These are phyloP conservation scores for Myochromella boudieri DNA, from an alignment of 768 basidiomycete species.

Conservation along the genomic window DNA sequence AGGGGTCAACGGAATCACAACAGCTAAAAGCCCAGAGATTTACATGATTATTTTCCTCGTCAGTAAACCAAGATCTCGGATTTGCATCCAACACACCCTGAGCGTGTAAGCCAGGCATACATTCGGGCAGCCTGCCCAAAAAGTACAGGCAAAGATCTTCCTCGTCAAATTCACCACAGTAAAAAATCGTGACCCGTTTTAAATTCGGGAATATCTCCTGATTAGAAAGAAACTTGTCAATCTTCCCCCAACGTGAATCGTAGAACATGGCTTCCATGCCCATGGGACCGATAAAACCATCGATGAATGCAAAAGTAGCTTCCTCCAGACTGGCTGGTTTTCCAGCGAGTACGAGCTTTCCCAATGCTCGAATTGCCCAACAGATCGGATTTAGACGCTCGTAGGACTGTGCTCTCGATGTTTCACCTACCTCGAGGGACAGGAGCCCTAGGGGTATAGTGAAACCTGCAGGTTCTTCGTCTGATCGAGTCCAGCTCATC, in stretches of 20 bases:
- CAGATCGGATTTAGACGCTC: not conserved
- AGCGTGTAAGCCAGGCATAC: not conserved
- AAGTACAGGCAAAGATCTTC: not conserved
- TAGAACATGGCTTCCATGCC: not conserved
- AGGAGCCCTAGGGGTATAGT: not conserved
- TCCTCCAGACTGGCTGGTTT: not conserved
- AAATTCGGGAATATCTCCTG: not conserved
- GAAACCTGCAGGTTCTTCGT: no score
- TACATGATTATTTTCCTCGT: no score
- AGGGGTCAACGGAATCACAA: no score
- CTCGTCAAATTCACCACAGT: not conserved
- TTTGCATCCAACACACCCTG: constrained; percentile 3
- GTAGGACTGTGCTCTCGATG: not conserved
- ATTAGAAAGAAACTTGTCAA: not conserved
- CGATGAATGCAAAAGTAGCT: not conserved
- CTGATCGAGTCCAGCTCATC: no score
- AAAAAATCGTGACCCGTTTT: not conserved
- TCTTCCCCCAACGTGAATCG: not conserved
- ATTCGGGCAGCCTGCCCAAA: not conserved
- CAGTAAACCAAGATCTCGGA: no score
- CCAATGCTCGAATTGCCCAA: not conserved
- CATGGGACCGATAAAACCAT: not conserved
- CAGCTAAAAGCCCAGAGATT: no score
- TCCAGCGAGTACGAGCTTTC: not conserved
- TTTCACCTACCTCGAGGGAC: not conserved